These are phyloP conservation scores for Closterium sp. DNA, from an alignment of 139 green algal species.

Conservation along the genomic window DNA sequence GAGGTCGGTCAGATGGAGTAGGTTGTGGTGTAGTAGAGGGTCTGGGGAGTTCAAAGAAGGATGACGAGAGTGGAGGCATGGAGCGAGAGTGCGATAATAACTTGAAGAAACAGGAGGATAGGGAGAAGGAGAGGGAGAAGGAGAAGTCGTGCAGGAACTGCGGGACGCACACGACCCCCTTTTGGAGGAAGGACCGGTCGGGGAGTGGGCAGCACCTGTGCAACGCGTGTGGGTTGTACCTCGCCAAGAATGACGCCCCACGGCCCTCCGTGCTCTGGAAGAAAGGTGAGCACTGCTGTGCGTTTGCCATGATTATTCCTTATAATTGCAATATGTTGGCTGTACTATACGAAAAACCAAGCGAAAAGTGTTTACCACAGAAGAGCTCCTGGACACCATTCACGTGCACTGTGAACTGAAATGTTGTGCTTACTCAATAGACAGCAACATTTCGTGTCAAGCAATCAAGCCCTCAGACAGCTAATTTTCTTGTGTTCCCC, in stretches of 20 bases:
- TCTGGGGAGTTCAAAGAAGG: not conserved
- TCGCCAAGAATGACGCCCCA: conserved; percentile 87
- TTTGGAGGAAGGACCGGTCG: conserved; percentile 91
- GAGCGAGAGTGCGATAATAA: not conserved
- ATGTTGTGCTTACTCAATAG: no score
- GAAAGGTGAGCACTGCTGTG: conserved; percentile 27
- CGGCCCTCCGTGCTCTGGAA: conserved; percentile 86
- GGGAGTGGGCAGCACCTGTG: conserved; percentile 77
- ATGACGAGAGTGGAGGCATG: not conserved
- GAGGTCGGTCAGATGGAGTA: no score
- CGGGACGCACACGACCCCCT: conserved; percentile 78
- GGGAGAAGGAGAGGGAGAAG: conserved; percentile 10
- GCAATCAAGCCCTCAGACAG: no score
- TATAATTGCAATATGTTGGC: not conserved
- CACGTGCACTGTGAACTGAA: not conserved
- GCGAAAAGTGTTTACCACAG: not conserved
- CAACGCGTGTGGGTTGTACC: conserved; percentile 95
- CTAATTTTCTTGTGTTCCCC: not conserved
- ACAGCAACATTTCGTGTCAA: no score
- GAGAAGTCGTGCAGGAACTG: conserved; percentile 90
- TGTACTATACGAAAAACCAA: not conserved
- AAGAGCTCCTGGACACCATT: not conserved
- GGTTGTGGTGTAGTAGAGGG: not conserved
- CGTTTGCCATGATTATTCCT: not conserved
- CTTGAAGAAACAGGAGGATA: not conserved